A percentile compares a stretch with the other conserved stretches of the same genome.
Evolutionary conservation across 495 filamentous ascomycete species (phyloP).

Genomic region (Letharia columbiana): DNA sequence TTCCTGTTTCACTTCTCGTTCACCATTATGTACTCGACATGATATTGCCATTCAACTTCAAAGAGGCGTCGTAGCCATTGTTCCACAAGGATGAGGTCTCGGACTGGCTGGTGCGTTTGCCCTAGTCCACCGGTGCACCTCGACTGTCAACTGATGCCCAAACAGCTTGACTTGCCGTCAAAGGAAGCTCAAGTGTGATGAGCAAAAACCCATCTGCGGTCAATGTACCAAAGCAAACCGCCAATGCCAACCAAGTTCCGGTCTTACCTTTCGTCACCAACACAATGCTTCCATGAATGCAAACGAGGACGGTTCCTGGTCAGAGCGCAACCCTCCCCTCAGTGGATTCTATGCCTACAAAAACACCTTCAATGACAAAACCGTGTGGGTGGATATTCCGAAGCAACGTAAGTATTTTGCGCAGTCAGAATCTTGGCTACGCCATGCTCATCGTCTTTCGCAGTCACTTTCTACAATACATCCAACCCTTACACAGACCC

Average conservation of each 20-base stretch:
- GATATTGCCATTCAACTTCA: neutral
- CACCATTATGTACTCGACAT: neutral
- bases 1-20: neutral
- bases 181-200: conserved; percentile 57
- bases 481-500: conserved; percentile 53
- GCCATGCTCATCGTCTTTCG: conserved; percentile 15
- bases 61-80: neutral
- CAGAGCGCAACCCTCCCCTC: conserved; percentile 38
- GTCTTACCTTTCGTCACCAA: conserved; percentile 60
- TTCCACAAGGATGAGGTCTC: conserved; percentile 20
- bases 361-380: conserved; percentile 55
- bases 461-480: conserved; percentile 58
- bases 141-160: conserved; percentile 4
- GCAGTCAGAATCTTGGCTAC: neutral
- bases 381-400: conserved; percentile 56
- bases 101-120: conserved; percentile 26
- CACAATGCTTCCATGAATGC: conserved; percentile 67
- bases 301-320: conserved; percentile 30
- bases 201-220: conserved; percentile 49
- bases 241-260: conserved; percentile 53
- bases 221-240: conserved; percentile 53
- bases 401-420: conserved; percentile 37
- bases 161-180: conserved; percentile 52
- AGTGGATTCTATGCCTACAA: conserved; percentile 63
- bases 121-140: neutral